These are phyloP conservation scores for Pezizomycotina sp. DNA, from an alignment of 2,329 filamentous ascomycete genomes.

Conservation along the genomic window DNA sequence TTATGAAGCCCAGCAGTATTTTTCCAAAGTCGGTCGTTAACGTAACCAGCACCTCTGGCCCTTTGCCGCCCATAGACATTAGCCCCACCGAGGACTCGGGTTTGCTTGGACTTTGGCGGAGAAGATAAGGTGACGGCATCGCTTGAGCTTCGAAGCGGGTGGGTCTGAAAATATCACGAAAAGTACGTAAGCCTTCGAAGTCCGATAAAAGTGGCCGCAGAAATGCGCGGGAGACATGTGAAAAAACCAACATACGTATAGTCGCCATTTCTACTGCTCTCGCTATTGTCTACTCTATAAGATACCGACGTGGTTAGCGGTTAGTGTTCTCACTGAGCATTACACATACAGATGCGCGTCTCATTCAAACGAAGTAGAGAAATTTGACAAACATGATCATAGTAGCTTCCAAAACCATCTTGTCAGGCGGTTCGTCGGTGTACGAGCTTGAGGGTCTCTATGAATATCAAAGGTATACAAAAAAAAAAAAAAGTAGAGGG, in stretches of 20 bases:
- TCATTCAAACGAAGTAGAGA: constrained; percentile 25
- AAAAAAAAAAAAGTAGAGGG: constrained; percentile 6
- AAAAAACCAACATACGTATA: constrained; percentile 39
- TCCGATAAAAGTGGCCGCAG: constrained; percentile 2
- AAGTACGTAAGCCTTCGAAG: constrained; percentile 7
- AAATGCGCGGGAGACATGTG: constrained; percentile 1
- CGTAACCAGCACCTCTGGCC: constrained; percentile 92
- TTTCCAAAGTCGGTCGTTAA: constrained; percentile 92
- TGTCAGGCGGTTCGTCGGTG: no score
- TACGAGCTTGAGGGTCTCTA: constrained; percentile 21
- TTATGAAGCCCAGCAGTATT: constrained; percentile 78
- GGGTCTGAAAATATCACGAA: constrained; percentile 39
- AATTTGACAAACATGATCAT: constrained; percentile 56
- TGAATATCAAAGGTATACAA: constrained; percentile 7
- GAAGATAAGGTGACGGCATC: constrained; percentile 89
- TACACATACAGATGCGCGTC: background rate
- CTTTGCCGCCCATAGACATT: constrained; percentile 97
- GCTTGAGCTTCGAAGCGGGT: constrained; percentile 88
- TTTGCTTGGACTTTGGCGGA: constrained; percentile 89
- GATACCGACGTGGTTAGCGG: no score
- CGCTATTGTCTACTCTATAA: constrained; percentile 81
- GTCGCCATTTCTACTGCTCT: constrained; percentile 94
- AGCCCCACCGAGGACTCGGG: constrained; percentile 92
- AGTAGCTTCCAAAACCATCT: constrained; percentile 95
- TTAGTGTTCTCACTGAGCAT: constrained; percentile 4